phyloP scores from a whole-genome alignment of 768 basidiomycete species.

The Suillus subaureus region DNA sequence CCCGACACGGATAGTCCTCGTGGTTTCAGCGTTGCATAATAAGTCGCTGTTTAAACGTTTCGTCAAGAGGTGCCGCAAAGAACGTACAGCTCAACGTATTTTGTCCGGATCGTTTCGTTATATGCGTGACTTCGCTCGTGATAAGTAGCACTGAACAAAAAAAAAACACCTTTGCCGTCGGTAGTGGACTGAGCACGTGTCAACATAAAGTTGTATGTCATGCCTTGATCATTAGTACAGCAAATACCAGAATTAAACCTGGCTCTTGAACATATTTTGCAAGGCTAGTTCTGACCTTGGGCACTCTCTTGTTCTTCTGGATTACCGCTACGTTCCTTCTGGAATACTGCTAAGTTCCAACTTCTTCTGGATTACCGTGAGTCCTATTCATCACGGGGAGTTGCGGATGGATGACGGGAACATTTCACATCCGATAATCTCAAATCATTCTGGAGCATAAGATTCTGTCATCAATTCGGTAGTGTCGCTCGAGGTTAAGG shows the following conservation, averaged over 20 bases:
- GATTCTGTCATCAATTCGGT: neutral
- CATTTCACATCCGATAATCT: slow-evolving; percentile 7
- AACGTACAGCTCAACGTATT: neutral
- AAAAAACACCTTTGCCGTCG: neutral
- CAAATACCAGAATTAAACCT: neutral
- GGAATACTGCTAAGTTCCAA: neutral
- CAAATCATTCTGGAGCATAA: slow-evolving; percentile 1
- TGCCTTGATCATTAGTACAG: neutral
- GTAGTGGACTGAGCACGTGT: neutral
- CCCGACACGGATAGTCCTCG: slow-evolving; percentile 27
- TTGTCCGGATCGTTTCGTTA: neutral
- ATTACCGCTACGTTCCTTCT: slow-evolving; percentile 1
- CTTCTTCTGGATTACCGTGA: neutral
- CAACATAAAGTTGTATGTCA: neutral
- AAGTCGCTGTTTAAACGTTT: neutral
- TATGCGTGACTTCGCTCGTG: neutral
- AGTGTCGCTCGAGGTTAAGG: neutral
- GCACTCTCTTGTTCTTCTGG: neutral
- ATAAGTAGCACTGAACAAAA: neutral
- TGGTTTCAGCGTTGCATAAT: slow-evolving; percentile 25
- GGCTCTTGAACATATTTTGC: neutral
- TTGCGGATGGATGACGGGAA: neutral
- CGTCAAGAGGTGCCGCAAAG: neutral
- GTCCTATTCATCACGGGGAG: neutral
- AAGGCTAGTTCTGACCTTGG: neutral